phyloP scores from a whole-genome alignment of 441 rosid genomes.

The Erodium trifolium region DNA sequence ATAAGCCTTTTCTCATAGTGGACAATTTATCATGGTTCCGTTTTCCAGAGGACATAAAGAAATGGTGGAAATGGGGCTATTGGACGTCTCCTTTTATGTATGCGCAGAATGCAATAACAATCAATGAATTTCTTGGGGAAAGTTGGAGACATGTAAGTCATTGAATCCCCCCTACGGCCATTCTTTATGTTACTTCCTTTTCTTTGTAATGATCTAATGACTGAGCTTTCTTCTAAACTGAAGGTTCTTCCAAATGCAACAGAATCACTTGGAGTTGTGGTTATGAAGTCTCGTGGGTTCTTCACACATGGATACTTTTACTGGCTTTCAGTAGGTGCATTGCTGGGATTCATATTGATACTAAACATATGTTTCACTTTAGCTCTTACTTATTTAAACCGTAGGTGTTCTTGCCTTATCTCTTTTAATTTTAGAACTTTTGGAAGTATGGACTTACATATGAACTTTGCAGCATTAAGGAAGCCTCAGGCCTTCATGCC shows the following conservation, averaged over 20 bases:
- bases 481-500: constrained; percentile 41
- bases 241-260: constrained; percentile 28
- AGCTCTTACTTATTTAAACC: constrained; percentile 45
- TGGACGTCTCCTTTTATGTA: constrained; percentile 25
- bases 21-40: no score
- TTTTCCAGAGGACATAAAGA: constrained; percentile 17
- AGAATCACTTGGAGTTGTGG: constrained; percentile 42
- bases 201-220: no score
- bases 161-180: not conserved
- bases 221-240: not conserved
- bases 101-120: constrained; percentile 23
- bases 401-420: constrained; percentile 27
- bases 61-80: constrained; percentile 28
- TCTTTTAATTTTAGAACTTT: not conserved
- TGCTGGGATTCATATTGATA: constrained; percentile 38
- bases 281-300: constrained; percentile 45
- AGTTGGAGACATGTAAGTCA: constrained; percentile 57
- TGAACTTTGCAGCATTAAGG: constrained; percentile 42
- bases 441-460: not conserved
- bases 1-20: no score
- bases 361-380: constrained; percentile 44
- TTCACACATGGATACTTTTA: constrained; percentile 47
- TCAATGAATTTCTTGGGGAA: constrained; percentile 67
- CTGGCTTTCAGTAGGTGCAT: constrained; percentile 61
- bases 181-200: no score